phyloP scores from a whole-genome alignment of 495 filamentous ascomycete genomes.

The Aspergillus homomorphus region DNA sequence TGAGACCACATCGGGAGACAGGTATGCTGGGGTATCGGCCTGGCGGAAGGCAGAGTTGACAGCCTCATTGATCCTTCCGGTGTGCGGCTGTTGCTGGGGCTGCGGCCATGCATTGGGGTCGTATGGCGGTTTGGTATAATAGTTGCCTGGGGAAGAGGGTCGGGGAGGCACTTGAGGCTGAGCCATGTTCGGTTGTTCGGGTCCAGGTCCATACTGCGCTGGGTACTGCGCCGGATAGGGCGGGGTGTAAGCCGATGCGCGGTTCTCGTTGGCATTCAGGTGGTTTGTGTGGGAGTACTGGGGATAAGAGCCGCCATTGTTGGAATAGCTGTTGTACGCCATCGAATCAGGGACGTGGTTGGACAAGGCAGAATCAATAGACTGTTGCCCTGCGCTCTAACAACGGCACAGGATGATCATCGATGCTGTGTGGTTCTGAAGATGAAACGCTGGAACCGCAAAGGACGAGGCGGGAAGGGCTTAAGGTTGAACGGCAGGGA shows the following conservation, averaged over 20 bases:
- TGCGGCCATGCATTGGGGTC: slow-evolving; percentile 21
- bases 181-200: slow-evolving; percentile 41
- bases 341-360: slow-evolving; percentile 20
- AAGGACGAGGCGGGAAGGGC: not conserved
- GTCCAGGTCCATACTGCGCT: slow-evolving; percentile 5
- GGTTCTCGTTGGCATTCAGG: slow-evolving; percentile 25
- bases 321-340: slow-evolving; percentile 29
- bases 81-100: slow-evolving; percentile 13
- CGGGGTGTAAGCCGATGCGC: slow-evolving; percentile 24
- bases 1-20: slow-evolving; percentile 49
- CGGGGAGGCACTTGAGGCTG: slow-evolving; percentile 30
- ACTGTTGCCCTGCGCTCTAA: slow-evolving; percentile 1
- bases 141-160: slow-evolving; percentile 18
- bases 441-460: slow-evolving; percentile 1
- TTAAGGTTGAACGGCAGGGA: slow-evolving; percentile 7
- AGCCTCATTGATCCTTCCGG: slow-evolving; percentile 45
- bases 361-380: not conserved
- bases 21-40: slow-evolving; percentile 32
- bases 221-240: slow-evolving; percentile 37
- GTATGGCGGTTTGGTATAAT: slow-evolving; percentile 21
- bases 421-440: not conserved
- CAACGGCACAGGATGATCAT: slow-evolving; percentile 8
- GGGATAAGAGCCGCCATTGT: slow-evolving; percentile 27
- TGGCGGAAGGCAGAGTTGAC: slow-evolving; percentile 45
- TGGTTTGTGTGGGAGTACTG: slow-evolving; percentile 23